Evolutionary conservation across 129 eudicot genomes (phyloP), one percentile per base, ranked within the genome.

Genomic region (Chrysanthemum lavandulifolium): DNA sequence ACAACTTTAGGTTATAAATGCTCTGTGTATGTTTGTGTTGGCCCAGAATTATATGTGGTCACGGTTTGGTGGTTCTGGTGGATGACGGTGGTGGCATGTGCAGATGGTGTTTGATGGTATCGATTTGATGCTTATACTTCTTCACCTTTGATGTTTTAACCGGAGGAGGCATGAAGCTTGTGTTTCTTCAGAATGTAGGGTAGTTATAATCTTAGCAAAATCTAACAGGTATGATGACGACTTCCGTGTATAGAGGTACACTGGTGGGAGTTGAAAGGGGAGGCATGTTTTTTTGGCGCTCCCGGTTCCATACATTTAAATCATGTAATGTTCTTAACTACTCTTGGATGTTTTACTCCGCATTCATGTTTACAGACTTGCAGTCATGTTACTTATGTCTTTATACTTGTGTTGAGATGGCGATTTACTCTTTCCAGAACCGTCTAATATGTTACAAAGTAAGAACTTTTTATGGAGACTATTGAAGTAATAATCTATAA

Each of bases 231-330:
- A 72, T 36, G 80, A 68, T 58, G 69, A 59, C 75, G 69, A 49
- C 75, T 29, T 59, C n/a, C 7, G 61, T 64, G 61, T 78, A 78
- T 55, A 78, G 82, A 63, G 72, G 77, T 65, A 72, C 62, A 57
- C 68, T 19, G 73, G 33, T 72, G 78, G 62, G 55, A 72, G 63
- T 27, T 78, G 82, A 72, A 33, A 72, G 21, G 82, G 78, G 78
- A 65, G 73, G 78, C 82, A 55, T 65, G 78, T 78, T 78, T 78
- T 74, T 71, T 72, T 49, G 68, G 78, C 54, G 61, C 73, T 72
- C 63, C 73, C 59, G 29, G 79, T 63, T 70, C 69, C 76, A 60
- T 69, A 53, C 57, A n/a, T 54, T 10, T 5, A 61, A 67, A 57
- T 48, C 49, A 55, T 70, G 77, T 72, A 72, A 64, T 21, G 14